A percentile compares a stretch with the other conserved stretches of the same genome.
Evolutionary conservation across 2,329 filamentous ascomycete genomes (phyloP).

Genomic region (Hypoxylon sp.): DNA sequence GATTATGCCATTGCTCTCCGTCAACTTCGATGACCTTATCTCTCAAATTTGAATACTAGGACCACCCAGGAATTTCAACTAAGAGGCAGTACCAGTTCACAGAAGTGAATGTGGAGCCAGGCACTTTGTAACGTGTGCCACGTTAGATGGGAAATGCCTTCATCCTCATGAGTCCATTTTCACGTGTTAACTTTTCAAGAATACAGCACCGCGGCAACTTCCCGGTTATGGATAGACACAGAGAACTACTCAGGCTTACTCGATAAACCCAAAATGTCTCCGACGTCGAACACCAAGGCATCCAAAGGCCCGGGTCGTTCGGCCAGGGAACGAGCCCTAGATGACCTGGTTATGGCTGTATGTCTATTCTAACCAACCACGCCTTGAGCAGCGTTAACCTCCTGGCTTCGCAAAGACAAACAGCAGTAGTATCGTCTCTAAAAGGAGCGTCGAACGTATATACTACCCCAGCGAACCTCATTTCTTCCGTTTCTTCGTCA

Average conservation of each 20-base stretch:
- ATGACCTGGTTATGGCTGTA: conserved; percentile 66
- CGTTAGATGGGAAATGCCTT: background rate
- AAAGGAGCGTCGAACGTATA: conserved; percentile 89
- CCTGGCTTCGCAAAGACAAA: conserved; percentile 72
- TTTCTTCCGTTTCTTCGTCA: conserved; percentile 89
- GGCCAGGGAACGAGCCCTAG: conserved; percentile 52
- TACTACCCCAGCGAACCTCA: conserved; percentile 83
- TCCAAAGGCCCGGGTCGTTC: conserved; percentile 36
- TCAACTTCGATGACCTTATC: background rate
- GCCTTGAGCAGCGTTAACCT: background rate
- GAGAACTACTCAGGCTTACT: background rate
- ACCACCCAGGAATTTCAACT: too few species aligned
- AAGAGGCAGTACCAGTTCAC: background rate
- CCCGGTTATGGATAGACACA: background rate
- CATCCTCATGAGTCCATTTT: background rate
- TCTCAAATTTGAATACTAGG: background rate
- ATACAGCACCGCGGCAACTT: background rate
- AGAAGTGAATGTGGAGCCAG: too few species aligned
- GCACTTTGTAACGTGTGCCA: too few species aligned
- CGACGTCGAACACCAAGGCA: conserved; percentile 18
- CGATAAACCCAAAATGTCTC: conserved; percentile 32
- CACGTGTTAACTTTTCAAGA: background rate
- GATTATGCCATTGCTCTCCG: background rate
- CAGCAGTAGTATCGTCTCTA: conserved; percentile 91
- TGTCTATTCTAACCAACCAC: conserved; percentile 42